These are phyloP conservation scores for Physcia stellaris DNA, from an alignment of 495 filamentous ascomycete species.

Conservation along the genomic window DNA sequence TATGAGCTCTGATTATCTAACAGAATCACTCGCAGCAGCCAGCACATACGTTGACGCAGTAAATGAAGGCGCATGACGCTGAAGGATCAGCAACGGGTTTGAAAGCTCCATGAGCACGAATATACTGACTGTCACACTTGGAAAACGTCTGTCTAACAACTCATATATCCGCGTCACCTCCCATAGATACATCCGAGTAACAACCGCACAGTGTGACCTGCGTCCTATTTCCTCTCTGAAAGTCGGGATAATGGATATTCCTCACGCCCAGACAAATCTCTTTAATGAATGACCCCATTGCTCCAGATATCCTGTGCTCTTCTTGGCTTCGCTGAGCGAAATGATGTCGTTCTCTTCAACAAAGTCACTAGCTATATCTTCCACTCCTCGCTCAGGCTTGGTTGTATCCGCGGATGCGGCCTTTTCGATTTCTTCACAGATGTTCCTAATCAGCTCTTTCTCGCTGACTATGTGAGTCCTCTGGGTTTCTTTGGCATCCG, in stretches of 20 bases:
- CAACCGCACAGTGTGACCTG: neutral
- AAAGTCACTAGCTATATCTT: constrained; percentile 14
- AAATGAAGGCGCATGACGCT: too few relatives aligned
- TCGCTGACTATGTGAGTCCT: constrained; percentile 39
- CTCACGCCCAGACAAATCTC: constrained; percentile 68
- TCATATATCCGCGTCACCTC: too few relatives aligned
- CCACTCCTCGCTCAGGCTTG: constrained; percentile 14
- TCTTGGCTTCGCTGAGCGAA: constrained; percentile 68
- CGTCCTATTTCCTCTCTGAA: neutral
- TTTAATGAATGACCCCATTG: constrained; percentile 74
- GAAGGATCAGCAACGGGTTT: too few relatives aligned
- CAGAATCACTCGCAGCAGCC: too few relatives aligned
- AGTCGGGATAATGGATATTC: too few relatives aligned
- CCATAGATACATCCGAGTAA: too few relatives aligned
- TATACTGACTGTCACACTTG: too few relatives aligned
- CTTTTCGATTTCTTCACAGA: constrained; percentile 47
- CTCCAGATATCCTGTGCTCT: constrained; percentile 75
- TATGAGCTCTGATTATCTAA: too few relatives aligned
- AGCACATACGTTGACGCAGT: too few relatives aligned
- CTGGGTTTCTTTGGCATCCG: constrained; percentile 19
- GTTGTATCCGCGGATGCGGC: constrained; percentile 22
- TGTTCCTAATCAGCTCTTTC: constrained; percentile 50
- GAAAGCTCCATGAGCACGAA: too few relatives aligned
- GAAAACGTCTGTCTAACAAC: too few relatives aligned
- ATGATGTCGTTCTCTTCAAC: constrained; percentile 70